A percentile compares a stretch with the other conserved stretches of the same genome.
phyloP scores from a whole-genome alignment of 345 rosid species.

The Aethionema arabicum region DNA sequence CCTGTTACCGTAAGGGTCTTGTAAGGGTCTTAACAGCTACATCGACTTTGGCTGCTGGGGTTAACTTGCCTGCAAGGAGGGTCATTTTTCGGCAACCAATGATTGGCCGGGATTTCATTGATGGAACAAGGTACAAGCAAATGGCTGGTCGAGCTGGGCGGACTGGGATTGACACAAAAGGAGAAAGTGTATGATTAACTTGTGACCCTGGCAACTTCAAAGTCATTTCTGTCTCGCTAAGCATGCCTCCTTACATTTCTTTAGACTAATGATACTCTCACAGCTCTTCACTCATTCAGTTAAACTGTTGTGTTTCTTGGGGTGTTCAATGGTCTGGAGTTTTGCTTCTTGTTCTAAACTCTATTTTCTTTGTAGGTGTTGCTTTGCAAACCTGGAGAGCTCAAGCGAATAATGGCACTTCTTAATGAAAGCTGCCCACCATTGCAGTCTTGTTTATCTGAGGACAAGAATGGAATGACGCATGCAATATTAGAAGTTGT shows the following conservation, averaged over 20 bases:
- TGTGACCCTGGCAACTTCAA: background rate
- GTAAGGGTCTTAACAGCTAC: constrained; percentile 92
- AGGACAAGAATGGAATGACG: constrained; percentile 98
- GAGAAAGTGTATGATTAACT: constrained; percentile 83
- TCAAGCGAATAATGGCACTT: constrained; percentile 74
- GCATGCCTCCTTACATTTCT: background rate
- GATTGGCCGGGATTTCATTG: constrained; percentile 93
- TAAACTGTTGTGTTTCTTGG: constrained; percentile 3
- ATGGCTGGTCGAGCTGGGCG: constrained; percentile 99
- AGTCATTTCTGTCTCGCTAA: background rate
- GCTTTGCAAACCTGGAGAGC: constrained; percentile 83
- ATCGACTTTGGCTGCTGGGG: constrained; percentile 98
- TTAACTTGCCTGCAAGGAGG: constrained; percentile 96
- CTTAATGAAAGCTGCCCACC: constrained; percentile 84
- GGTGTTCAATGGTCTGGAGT: constrained; percentile 18
- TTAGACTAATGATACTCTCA: constrained; percentile 8
- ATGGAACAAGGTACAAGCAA: constrained; percentile 96
- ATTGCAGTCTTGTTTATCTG: constrained; percentile 90
- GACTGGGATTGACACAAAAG: constrained; percentile 95
- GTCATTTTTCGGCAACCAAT: constrained; percentile 97
- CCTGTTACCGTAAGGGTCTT: constrained; percentile 89
- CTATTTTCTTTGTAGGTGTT: constrained; percentile 56
- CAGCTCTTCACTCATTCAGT: constrained; percentile 14
- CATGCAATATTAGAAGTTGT: constrained; percentile 99
- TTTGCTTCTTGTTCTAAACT: constrained; percentile 24